Conservation (phyloP, 1,139 yeast species). For the Kluyveromyces marxianus region DNA sequence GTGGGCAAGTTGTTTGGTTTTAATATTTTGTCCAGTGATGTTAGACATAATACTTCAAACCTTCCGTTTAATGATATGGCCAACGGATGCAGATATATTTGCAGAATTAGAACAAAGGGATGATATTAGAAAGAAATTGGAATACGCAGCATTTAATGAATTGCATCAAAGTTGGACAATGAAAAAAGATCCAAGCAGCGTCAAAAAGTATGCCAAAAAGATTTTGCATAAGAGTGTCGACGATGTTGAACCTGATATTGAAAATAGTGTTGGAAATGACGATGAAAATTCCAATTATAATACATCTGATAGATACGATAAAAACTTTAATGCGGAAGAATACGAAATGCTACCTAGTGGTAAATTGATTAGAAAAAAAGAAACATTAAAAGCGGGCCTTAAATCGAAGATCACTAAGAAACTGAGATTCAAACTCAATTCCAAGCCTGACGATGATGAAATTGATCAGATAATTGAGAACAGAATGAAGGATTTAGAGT, state of each 20-base stretch:
- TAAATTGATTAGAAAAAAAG: constrained; percentile 42
- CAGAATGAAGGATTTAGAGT: constrained; percentile 41
- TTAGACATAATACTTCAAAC: constrained; percentile 61
- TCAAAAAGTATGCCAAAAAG: constrained; percentile 22
- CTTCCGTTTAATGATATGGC: constrained; percentile 46
- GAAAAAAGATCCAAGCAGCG: constrained; percentile 32
- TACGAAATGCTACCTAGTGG: constrained; percentile 68
- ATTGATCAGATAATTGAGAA: constrained; percentile 53
- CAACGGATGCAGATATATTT: constrained; percentile 74
- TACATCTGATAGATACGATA: constrained; percentile 18
- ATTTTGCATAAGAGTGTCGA: constrained; percentile 1
- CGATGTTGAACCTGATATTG: background rate
- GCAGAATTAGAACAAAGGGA: constrained; percentile 67
- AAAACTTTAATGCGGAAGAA: constrained; percentile 22
- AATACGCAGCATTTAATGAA: constrained; percentile 63
- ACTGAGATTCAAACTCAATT: constrained; percentile 30
- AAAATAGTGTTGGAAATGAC: constrained; percentile 9
- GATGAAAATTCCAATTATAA: constrained; percentile 6
- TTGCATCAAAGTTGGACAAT: constrained; percentile 78
- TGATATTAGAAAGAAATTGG: constrained; percentile 61
- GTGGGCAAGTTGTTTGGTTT: constrained; percentile 70
- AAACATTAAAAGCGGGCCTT: constrained; percentile 9
- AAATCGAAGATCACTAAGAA: constrained; percentile 29
- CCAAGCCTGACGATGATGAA: constrained; percentile 39
- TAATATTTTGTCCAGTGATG: constrained; percentile 50